These are phyloP conservation scores for Monilinia vaccinii-corymbosi DNA, from an alignment of 2,329 filamentous ascomycete genomes.

Conservation along the genomic window DNA sequence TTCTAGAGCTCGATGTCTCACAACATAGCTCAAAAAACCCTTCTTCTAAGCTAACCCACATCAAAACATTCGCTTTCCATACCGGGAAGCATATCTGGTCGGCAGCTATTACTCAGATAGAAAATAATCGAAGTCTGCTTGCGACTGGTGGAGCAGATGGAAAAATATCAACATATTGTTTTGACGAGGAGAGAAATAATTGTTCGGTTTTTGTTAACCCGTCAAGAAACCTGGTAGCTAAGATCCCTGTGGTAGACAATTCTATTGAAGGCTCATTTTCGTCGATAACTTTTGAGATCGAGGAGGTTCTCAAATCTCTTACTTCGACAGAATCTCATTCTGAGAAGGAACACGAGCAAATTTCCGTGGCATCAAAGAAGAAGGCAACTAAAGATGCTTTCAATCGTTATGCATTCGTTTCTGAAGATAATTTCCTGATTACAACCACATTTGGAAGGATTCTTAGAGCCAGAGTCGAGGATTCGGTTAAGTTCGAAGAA, in stretches of 20 bases:
- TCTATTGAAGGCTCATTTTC: background rate
- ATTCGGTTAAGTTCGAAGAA: constrained; percentile 23
- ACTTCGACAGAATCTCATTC: background rate
- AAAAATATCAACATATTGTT: constrained; percentile 39
- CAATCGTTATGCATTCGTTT: constrained; percentile 55
- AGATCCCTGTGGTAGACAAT: background rate
- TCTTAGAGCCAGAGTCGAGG: constrained; percentile 35
- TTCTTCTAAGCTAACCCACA: constrained; percentile 37
- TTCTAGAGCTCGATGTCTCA: background rate
- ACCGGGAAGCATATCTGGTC: constrained; percentile 90
- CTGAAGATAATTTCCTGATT: constrained; percentile 42
- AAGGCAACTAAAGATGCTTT: constrained; percentile 39
- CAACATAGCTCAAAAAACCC: background rate
- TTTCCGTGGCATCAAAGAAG: constrained; percentile 17
- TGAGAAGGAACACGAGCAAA: background rate
- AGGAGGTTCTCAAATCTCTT: constrained; percentile 8
- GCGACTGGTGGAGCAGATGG: constrained; percentile 84
- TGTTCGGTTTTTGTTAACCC: background rate
- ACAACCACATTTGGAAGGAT: constrained; percentile 53
- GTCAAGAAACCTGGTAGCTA: background rate
- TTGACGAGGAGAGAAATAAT: background rate
- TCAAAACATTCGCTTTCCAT: constrained; percentile 55
- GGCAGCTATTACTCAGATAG: constrained; percentile 38
- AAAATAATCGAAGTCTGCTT: background rate
- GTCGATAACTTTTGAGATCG: constrained; percentile 8